Evolutionary conservation across 2,329 filamentous ascomycete species (phyloP), one percentile per base, ranked within the genome.

Genomic region (Beauveria brongniartii): DNA sequence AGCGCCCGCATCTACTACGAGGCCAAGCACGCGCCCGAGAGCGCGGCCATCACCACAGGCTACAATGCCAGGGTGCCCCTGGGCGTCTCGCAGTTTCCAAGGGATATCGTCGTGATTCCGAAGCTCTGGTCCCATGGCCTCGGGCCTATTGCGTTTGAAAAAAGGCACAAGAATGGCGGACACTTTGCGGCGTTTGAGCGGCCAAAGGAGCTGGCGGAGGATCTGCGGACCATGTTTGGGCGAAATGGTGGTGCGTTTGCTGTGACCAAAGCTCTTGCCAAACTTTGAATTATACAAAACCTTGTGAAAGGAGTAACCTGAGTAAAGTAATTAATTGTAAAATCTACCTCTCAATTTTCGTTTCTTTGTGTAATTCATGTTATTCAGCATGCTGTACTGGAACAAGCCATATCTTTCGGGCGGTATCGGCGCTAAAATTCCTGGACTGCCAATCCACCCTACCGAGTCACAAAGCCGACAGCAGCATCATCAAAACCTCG

Each of bases 1-100:
- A 84, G 81, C 64, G 69, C 83, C 10, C 72, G 86, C 10, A 89
- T 91, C 61, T 92, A 92, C 73, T 90, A 90, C 67, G 88, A 91
- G 72, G 76, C 76, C 0, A 72, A 67, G 14, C 83, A 85, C 63
- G 71, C 44, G n/a, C 18, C 34, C n/a, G 26, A 24, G 16, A 51
- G 20, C 48, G n/a, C 24, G 6, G 37, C 8, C 24, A 14, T 28
- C 47, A 26, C n/a, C 20, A 8, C 26, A 2, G n/a, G 16, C 16
- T 60, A 60, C 41, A 60, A 60, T 16, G 41, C 14, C n/a, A 47
- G 65, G 10, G 72, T 75, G 18, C 70, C 70, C 60, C 64, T 75
- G 64, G 79, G 80, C 0, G 62, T 83, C 24, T 78, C 71, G 61
- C 74, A 78, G 63, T 84, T 85, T 66, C 85, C 85, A 0, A 76